Percentiles rank a stretch among this genome's conserved stretches.
Conservation (phyloP, 2,329 filamentous ascomycete species). For the Epichloe scottii region DNA sequence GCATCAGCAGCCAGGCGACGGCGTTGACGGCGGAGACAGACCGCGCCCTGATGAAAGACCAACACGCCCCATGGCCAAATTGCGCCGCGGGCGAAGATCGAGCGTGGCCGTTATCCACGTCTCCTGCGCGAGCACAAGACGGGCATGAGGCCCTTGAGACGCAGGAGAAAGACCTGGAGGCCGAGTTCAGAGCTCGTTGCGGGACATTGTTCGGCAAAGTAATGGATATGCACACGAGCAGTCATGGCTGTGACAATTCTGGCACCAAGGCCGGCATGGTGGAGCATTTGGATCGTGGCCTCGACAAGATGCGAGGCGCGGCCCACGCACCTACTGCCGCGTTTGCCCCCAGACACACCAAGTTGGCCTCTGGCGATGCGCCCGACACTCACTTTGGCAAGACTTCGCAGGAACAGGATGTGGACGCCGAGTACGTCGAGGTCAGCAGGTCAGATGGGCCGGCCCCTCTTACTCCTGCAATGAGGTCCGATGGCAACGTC, state of each 20-base stretch:
- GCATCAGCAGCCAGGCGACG: constrained; percentile 19
- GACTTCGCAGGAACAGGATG: constrained; percentile 13
- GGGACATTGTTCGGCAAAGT: constrained; percentile 34
- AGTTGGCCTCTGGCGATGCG: constrained; percentile 12
- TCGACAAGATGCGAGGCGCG: constrained; percentile 29
- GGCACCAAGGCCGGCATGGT: constrained; percentile 34
- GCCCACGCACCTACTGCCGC: constrained; percentile 9
- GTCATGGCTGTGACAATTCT: constrained; percentile 23
- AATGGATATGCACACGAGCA: constrained; percentile 19
- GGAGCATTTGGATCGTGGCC: constrained; percentile 33
- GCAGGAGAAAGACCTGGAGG: constrained; percentile 36
- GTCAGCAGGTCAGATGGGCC: constrained; percentile 16
- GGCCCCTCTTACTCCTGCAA: not conserved
- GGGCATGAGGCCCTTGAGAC: constrained; percentile 27
- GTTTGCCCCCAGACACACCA: constrained; percentile 18
- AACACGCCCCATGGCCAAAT: constrained; percentile 33
- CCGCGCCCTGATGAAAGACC: constrained; percentile 19
- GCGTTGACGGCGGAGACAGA: constrained; percentile 11
- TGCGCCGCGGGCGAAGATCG: constrained; percentile 31
- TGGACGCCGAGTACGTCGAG: constrained; percentile 24
- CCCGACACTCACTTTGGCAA: constrained; percentile 17
- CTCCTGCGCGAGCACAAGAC: constrained; percentile 25
- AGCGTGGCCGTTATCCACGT: constrained; percentile 23
- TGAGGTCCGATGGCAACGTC: constrained; percentile 5
- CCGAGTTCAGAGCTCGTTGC: constrained; percentile 33